Base-by-base conservation (phyloP, 208 protist genomes). In the Leishmania braziliensis region DNA sequence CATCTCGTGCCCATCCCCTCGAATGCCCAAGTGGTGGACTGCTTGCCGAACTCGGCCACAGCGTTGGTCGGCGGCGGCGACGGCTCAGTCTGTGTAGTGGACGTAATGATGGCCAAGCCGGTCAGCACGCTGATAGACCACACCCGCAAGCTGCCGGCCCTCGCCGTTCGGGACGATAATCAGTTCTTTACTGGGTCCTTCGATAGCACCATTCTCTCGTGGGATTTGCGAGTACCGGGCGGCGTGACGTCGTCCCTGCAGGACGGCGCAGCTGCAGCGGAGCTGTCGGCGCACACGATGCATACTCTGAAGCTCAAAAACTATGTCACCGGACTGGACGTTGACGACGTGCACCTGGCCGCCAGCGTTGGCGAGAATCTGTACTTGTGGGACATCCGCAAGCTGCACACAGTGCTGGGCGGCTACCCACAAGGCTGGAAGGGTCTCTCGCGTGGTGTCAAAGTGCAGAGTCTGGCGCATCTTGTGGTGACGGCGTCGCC, bases 181-280 rank as follows among this genome's bases (percentile, higher is more conserved):
- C 88, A 95, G 60, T 95, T 95, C 75, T 95, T 97, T 79, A 95
- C 90, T 5, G 94, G 94, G 26, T 87, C 86, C 56, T 95, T 95
- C 81, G 94, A 97, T 75, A 91, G 90, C 77, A 92, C 76, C 70
- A 93, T 97, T 79, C 83, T 92, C n/a, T 94, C 86, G 20, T 97
- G 94, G 91, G 94, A 97, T 82, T 82, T 93, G 73, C 90, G 93
- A 16, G 84, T 88, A 75, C 87, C 90, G 2, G 84, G 82, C 48
- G 89, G 82, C 18, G 76, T 91, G 51, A 84, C 78, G n/a, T 86
- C 82, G 3, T 77, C 63, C 26, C 84, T 87, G 71, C 68, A 83
- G 29, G 82, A 60, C 58, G 62, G 77, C 65, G 58, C 72, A 29
- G 62, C 69, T 46, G 65, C 80, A 8, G 60, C 87, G 26, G 72